phyloP scores from a whole-genome alignment of 768 basidiomycete species.

The Russula sp. region DNA sequence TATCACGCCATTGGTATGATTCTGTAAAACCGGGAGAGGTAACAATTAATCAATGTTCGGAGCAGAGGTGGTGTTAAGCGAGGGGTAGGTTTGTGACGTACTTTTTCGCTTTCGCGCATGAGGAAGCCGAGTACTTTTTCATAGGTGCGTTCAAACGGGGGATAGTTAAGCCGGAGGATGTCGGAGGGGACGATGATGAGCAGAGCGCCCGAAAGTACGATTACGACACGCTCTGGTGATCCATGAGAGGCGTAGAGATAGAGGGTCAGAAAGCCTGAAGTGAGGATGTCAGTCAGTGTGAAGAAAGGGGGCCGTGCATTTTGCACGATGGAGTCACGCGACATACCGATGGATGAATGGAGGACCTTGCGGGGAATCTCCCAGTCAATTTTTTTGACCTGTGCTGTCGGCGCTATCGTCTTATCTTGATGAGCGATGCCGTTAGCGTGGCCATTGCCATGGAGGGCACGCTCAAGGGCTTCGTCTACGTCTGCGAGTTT shows the following conservation, averaged over 20 bases:
- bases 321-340: slow-evolving; percentile 14
- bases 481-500: slow-evolving; percentile 24
- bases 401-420: not conserved
- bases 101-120: slow-evolving; percentile 87
- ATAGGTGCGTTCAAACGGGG: slow-evolving; percentile 61
- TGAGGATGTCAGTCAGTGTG: slow-evolving; percentile 6
- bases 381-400: slow-evolving; percentile 51
- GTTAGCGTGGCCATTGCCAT: slow-evolving; percentile 10
- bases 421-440: not conserved
- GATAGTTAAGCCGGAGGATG: slow-evolving; percentile 60
- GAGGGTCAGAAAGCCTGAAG: slow-evolving; percentile 57
- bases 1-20: slow-evolving; percentile 75
- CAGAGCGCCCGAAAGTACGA: slow-evolving; percentile 59
- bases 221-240: slow-evolving; percentile 46
- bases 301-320: not conserved
- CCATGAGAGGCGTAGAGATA: slow-evolving; percentile 49
- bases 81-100: slow-evolving; percentile 28
- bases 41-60: not conserved
- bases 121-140: slow-evolving; percentile 71
- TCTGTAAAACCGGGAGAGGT: slow-evolving; percentile 32
- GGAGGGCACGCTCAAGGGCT: slow-evolving; percentile 17
- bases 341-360: slow-evolving; percentile 84
- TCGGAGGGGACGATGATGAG: slow-evolving; percentile 69
- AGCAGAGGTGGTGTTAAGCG: not conserved
- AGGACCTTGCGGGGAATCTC: slow-evolving; percentile 86